Evolutionary conservation across 2,329 filamentous ascomycete species (phyloP).

Genomic region (Xylariales sp.): DNA sequence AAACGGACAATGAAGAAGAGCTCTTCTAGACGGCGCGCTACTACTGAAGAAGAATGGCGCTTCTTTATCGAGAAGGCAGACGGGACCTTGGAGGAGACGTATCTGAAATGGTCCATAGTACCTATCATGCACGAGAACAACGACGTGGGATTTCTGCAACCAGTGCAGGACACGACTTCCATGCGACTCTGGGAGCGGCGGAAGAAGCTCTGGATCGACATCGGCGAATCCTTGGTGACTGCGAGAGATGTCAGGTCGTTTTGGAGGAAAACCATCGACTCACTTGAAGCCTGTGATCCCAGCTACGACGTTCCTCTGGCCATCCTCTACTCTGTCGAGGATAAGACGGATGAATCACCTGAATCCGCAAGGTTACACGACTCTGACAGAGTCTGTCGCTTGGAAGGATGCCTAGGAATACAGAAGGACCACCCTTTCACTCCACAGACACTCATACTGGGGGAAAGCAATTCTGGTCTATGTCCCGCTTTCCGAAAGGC

Average conservation of each 20-base stretch:
- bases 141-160: slow-evolving; percentile 43
- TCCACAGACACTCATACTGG: slow-evolving; percentile 32
- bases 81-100: slow-evolving; percentile 40
- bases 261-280: slow-evolving; percentile 41
- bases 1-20: slow-evolving; percentile 33
- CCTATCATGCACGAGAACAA: slow-evolving; percentile 38
- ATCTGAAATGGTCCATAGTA: slow-evolving; percentile 43
- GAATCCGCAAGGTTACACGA: slow-evolving; percentile 10
- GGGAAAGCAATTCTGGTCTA: slow-evolving; percentile 32
- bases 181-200: slow-evolving; percentile 43
- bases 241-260: slow-evolving; percentile 41
- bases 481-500: slow-evolving; percentile 35
- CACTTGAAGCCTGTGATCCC: slow-evolving; percentile 38
- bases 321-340: slow-evolving; percentile 45
- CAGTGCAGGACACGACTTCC: slow-evolving; percentile 42
- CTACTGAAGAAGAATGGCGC: slow-evolving; percentile 38
- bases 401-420: slow-evolving; percentile 43
- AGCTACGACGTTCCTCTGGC: slow-evolving; percentile 46
- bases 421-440: slow-evolving; percentile 38
- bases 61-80: slow-evolving; percentile 40
- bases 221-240: slow-evolving; percentile 40
- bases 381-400: slow-evolving; percentile 31
- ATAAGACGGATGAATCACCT: slow-evolving; percentile 26
- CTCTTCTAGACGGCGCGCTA: slow-evolving; percentile 26
- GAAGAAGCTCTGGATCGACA: slow-evolving; percentile 43